Conservation (phyloP, 148 eudicot genomes). For the Gaultheria prostrata region DNA sequence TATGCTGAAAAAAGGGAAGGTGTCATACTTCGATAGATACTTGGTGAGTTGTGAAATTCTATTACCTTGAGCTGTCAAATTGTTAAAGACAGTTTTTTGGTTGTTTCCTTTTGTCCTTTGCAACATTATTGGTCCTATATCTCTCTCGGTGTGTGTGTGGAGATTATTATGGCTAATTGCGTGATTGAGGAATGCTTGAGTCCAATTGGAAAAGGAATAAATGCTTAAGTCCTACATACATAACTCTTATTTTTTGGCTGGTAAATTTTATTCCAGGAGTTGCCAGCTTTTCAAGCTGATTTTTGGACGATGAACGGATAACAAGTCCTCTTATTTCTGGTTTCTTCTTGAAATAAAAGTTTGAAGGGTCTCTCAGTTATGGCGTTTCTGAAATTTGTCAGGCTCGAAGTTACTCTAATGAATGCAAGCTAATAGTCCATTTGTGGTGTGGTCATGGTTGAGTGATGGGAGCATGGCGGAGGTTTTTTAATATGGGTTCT, state of each 20-base stretch:
- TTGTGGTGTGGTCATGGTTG: too few relatives aligned
- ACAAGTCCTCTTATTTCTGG: neutral
- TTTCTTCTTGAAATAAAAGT: neutral
- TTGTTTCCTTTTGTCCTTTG: too few relatives aligned
- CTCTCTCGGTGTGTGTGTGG: too few relatives aligned
- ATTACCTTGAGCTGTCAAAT: neutral
- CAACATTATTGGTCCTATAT: too few relatives aligned
- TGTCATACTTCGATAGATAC: too few relatives aligned
- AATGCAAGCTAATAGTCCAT: neutral
- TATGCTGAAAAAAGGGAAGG: neutral
- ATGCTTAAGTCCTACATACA: conserved; percentile 1
- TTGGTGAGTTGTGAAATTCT: neutral
- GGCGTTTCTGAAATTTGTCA: neutral
- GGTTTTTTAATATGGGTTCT: neutral
- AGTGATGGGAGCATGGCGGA: conserved; percentile 8
- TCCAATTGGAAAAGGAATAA: too few relatives aligned
- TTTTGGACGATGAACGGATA: neutral
- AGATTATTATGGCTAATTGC: too few relatives aligned
- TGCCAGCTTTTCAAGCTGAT: neutral
- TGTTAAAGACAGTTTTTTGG: neutral
- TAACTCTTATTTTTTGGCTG: conserved; percentile 20
- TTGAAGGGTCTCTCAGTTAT: neutral
- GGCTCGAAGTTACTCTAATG: neutral
- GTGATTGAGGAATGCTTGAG: too few relatives aligned
- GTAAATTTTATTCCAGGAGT: neutral